Conservation (phyloP, 225 moss, liverwort and hornwort genomes). For the Physcomitrellopsis africana region DNA sequence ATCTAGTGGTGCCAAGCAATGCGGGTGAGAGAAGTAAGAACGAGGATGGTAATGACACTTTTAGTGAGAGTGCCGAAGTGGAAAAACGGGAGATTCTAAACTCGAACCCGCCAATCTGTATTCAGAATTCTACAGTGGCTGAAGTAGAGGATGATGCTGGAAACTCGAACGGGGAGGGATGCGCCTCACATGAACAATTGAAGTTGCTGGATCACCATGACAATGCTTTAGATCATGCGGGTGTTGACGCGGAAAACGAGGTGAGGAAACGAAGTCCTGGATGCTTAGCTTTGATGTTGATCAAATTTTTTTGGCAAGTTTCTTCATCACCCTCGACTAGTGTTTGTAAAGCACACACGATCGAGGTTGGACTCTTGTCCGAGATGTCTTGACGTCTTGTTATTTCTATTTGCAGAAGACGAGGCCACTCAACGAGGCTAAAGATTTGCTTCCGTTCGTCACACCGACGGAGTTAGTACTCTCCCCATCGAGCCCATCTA, state of each 20-base stretch:
- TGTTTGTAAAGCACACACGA: not conserved
- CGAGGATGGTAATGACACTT: not conserved
- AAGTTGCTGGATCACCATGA: slow-evolving; percentile 15
- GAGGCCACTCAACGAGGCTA: slow-evolving; percentile 34
- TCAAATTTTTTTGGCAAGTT: too few relatives aligned
- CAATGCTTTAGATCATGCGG: slow-evolving; percentile 26
- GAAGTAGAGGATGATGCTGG: not conserved
- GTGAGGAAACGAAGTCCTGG: not conserved
- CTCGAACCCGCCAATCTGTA: too few relatives aligned
- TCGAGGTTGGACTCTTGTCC: not conserved
- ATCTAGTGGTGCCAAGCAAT: not conserved
- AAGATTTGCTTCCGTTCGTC: slow-evolving; percentile 59
- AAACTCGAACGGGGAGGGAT: not conserved
- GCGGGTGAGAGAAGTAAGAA: not conserved
- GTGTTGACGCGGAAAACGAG: slow-evolving; percentile 29
- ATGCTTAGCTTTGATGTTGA: not conserved
- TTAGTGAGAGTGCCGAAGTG: slow-evolving; percentile 33
- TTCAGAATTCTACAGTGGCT: not conserved
- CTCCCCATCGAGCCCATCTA: slow-evolving; percentile 61
- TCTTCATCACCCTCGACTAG: not conserved
- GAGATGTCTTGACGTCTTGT: not conserved
- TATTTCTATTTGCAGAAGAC: slow-evolving; percentile 36
- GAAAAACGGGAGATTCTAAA: slow-evolving; percentile 43
- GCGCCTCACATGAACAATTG: not conserved
- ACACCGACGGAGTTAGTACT: slow-evolving; percentile 75